A percentile compares a stretch with the other conserved stretches of the same genome.
phyloP scores from a whole-genome alignment of 1,284 basidiomycete genomes.

The Marasmius oreades region DNA sequence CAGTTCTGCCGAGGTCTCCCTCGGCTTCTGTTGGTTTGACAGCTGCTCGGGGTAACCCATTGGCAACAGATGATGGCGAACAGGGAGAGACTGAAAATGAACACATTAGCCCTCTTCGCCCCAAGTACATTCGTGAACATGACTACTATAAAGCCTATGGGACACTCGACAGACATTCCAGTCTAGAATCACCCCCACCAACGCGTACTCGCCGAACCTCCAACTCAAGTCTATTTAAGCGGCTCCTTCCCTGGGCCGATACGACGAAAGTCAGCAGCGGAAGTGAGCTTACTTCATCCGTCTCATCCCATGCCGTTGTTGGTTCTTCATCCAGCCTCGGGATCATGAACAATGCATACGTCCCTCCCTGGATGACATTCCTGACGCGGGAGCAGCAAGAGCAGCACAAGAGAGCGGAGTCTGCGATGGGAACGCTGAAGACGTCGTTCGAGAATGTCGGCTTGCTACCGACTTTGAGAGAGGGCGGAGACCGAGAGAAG shows the following conservation, averaged over 20 bases:
- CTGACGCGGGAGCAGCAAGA: slow-evolving; percentile 7
- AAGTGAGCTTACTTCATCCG: neutral
- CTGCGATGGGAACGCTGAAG: slow-evolving; percentile 5
- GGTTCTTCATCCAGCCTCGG: neutral
- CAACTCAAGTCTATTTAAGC: neutral
- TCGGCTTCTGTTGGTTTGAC: no score
- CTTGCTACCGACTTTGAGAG: slow-evolving; percentile 8
- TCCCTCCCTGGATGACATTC: slow-evolving; percentile 8
- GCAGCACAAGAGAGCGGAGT: slow-evolving; percentile 4
- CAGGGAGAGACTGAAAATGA: neutral
- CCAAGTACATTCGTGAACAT: neutral
- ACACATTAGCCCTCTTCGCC: neutral
- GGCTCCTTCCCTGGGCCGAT: neutral
- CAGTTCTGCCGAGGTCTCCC: neutral
- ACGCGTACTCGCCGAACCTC: neutral
- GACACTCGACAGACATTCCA: neutral
- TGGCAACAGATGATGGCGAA: neutral
- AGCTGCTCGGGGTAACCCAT: neutral
- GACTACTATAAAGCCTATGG: neutral
- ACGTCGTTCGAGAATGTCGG: slow-evolving; percentile 13
- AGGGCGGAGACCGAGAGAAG: neutral
- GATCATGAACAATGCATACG: neutral
- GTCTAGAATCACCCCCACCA: neutral
- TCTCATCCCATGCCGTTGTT: neutral
- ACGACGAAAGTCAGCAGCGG: neutral